Base-by-base conservation (phyloP, 1,139 yeast genomes). In the Geotrichum australiense region DNA sequence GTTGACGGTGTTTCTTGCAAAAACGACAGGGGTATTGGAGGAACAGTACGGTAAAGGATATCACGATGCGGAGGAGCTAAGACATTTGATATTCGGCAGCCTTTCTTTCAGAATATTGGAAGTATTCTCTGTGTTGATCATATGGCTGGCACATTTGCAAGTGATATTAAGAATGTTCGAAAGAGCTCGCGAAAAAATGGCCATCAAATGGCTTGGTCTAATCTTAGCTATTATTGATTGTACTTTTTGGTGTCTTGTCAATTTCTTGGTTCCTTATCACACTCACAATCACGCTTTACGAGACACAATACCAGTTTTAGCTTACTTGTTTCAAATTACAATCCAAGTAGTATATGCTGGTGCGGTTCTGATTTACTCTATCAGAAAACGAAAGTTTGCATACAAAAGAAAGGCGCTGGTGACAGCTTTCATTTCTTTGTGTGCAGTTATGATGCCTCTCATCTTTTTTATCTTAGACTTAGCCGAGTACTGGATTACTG, bases 401-500 rank as follows among this genome's bases (percentile, higher is more conserved):
- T 68, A 78, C 41, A 73, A 74, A 25, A 69, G 69, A 8, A 44
- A 44, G 47, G 58, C 76, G 61, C 50, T 80, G 59, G 57, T 80
- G 3, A 62, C 84, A 8, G 76, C 89, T 0, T 38, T 75, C 0
- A 59, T 82, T 21, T 78, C 91, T 2, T 57, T 78, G 10, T 53
- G 78, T 1, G 69, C 80, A 14, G 73, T 83, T 5, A 70, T 79
- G 47, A 62, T 80, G 14, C 87, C 91, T 1, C 76, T 83, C 36
- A 84, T 80, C 1, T 80, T 86, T 53, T 83, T 84, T 57, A 69
- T 84, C 35, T 78, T 89, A 6, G 94, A 83, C 61, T 76, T 84
- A 5, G 71, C 89, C 1, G 78, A 77, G 54, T 70, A 78, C 3
- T 83, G 86, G 78, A 76, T 81, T 8, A 74, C 74, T 46, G 85